Conservation (phyloP, 108 stramenopile genomes). For the Cyclotella sp. region DNA sequence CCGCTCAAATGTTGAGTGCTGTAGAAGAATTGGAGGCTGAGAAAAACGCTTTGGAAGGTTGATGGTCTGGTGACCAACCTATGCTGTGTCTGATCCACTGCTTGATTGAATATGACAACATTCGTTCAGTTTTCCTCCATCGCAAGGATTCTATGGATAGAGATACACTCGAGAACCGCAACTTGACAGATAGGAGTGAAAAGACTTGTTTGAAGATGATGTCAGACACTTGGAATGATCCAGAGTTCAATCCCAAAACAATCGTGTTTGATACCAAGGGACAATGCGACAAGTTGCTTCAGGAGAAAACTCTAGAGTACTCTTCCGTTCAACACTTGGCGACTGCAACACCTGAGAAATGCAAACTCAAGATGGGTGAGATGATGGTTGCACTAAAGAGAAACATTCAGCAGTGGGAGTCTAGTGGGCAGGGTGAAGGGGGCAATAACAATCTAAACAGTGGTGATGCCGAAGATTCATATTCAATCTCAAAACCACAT, state of each 20-base stretch:
- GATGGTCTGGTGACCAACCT: neutral
- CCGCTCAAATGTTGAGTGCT: too few species aligned
- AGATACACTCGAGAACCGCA: constrained; percentile 1
- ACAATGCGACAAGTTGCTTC: neutral
- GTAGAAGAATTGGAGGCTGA: too few species aligned
- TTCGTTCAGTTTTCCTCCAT: neutral
- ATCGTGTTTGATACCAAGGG: neutral
- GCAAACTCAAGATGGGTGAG: constrained; percentile 3
- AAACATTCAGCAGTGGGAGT: constrained; percentile 13
- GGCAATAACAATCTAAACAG: neutral
- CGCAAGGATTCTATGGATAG: neutral
- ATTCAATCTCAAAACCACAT: neutral
- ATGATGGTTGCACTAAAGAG: constrained; percentile 6
- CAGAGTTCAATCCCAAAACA: constrained; percentile 3
- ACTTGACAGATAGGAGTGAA: neutral
- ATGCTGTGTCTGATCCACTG: constrained; percentile 1
- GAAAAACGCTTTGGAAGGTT: neutral
- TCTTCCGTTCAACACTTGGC: neutral
- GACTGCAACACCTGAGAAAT: constrained; percentile 8
- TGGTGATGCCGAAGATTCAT: neutral
- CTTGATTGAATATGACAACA: constrained; percentile 9
- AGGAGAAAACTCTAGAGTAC: neutral
- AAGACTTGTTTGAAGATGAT: constrained; percentile 9
- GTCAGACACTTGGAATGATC: constrained; percentile 4
- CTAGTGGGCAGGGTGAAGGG: constrained; percentile 18